Percentiles rank a stretch among this genome's conserved stretches.
Evolutionary conservation across 1,139 yeast species (phyloP).

Genomic region (Suhomyces guaymorum): DNA sequence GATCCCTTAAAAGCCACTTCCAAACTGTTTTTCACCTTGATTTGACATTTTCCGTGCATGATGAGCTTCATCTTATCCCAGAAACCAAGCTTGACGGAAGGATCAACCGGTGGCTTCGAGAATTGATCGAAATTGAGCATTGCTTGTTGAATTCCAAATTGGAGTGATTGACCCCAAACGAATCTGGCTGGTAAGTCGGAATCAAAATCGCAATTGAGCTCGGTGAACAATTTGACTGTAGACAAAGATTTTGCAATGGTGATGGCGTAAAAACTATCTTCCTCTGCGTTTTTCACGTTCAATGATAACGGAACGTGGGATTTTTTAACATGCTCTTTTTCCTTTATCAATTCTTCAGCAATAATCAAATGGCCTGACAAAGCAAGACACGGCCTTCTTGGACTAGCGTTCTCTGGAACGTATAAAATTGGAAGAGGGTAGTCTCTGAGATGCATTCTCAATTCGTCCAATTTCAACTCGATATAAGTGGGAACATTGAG

Average conservation of each 20-base stretch:
- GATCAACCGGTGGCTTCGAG: constrained; percentile 78
- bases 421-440: constrained; percentile 64
- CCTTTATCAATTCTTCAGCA: constrained; percentile 45
- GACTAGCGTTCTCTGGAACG: constrained; percentile 29
- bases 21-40: constrained; percentile 41
- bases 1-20: constrained; percentile 56
- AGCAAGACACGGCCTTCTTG: constrained; percentile 30
- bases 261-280: constrained; percentile 53
- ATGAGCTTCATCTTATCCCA: constrained; percentile 58
- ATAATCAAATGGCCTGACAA: constrained; percentile 50
- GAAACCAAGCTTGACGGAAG: constrained; percentile 53
- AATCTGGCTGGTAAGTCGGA: constrained; percentile 65
- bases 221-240: constrained; percentile 70
- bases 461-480: constrained; percentile 49
- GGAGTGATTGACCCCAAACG: constrained; percentile 85
- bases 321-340: constrained; percentile 53
- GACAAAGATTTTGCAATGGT: constrained; percentile 76
- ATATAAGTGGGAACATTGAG: constrained; percentile 64
- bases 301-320: constrained; percentile 61
- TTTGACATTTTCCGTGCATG: constrained; percentile 48
- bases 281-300: constrained; percentile 30
- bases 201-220: constrained; percentile 54
- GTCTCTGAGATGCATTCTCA: constrained; percentile 61
- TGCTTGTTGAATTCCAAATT: constrained; percentile 80
- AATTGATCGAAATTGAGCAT: constrained; percentile 81